A percentile compares a stretch with the other conserved stretches of the same genome.
Evolutionary conservation across 371 early-diverging fungal genomes (phyloP).

Genomic region (Mucor indicus): DNA sequence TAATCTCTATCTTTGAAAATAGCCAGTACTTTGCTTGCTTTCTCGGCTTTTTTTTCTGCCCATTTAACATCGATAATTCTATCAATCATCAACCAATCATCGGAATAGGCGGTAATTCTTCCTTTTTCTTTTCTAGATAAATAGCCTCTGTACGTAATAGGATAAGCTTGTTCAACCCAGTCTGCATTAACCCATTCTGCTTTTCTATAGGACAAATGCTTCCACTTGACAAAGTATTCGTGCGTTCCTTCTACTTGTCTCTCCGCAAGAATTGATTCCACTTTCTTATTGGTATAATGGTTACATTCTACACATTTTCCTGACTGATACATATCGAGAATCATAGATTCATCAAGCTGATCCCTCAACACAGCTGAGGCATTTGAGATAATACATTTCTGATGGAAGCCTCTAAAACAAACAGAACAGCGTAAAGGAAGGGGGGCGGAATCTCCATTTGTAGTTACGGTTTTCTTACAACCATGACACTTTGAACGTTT

Average conservation of each 20-base stretch:
- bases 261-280: constrained; percentile 4
- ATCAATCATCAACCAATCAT: constrained; percentile 44
- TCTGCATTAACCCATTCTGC: constrained; percentile 53
- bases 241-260: not conserved
- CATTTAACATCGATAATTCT: constrained; percentile 46
- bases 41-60: constrained; percentile 19
- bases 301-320: constrained; percentile 44
- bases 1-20: constrained; percentile 47
- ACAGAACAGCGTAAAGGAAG: constrained; percentile 36
- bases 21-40: constrained; percentile 34
- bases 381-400: constrained; percentile 22
- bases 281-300: constrained; percentile 9
- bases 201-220: constrained; percentile 49
- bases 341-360: constrained; percentile 4
- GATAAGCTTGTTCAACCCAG: constrained; percentile 35
- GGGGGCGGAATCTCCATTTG: too few relatives aligned
- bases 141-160: constrained; percentile 23
- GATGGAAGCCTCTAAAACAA: constrained; percentile 39
- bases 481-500: constrained; percentile 1
- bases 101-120: constrained; percentile 5
- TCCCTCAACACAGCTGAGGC: not conserved
- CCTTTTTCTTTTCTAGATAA: constrained; percentile 14
- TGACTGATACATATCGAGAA: constrained; percentile 20
- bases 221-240: constrained; percentile 54
- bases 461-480: too few relatives aligned